Percentiles rank a stretch among this genome's conserved stretches.
Evolutionary conservation across 768 basidiomycete genomes (phyloP).

Genomic region (Sutorius australiensis): DNA sequence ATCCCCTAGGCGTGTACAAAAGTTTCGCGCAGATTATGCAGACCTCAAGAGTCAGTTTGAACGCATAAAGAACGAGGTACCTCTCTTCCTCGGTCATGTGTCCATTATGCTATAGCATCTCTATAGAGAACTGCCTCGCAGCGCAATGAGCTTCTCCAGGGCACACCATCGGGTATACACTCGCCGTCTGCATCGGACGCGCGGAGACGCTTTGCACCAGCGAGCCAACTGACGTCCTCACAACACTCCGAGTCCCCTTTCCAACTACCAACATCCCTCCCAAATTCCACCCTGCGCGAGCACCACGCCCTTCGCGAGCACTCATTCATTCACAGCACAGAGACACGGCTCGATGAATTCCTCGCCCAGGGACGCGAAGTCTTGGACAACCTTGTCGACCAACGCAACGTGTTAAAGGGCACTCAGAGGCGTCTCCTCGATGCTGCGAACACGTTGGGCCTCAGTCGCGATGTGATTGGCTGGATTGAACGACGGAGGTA

Average conservation of each 20-base stretch:
- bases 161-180: slow-evolving; percentile 36
- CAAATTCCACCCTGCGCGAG: slow-evolving; percentile 58
- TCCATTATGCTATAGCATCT: background rate
- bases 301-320: slow-evolving; percentile 84
- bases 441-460: slow-evolving; percentile 90
- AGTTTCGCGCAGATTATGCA: slow-evolving; percentile 82
- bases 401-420: slow-evolving; percentile 92
- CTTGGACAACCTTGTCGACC: slow-evolving; percentile 87
- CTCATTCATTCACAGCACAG: slow-evolving; percentile 80
- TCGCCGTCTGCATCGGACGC: slow-evolving; percentile 41
- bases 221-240: slow-evolving; percentile 37
- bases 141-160: slow-evolving; percentile 62
- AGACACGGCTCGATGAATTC: slow-evolving; percentile 82
- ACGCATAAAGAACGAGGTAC: slow-evolving; percentile 56
- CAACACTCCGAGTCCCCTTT: slow-evolving; percentile 87
- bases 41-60: slow-evolving; percentile 86
- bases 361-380: slow-evolving; percentile 90
- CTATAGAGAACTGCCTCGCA: slow-evolving; percentile 55
- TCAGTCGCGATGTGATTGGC: slow-evolving; percentile 91
- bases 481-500: slow-evolving; percentile 97
- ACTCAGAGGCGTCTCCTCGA: slow-evolving; percentile 82
- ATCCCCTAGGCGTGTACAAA: slow-evolving; percentile 75
- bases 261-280: slow-evolving; percentile 51
- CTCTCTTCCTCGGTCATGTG: background rate
- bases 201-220: slow-evolving; percentile 57